Evolutionary conservation across 2,329 filamentous ascomycete genomes (phyloP).

Genomic region (Penicillium sp.): DNA sequence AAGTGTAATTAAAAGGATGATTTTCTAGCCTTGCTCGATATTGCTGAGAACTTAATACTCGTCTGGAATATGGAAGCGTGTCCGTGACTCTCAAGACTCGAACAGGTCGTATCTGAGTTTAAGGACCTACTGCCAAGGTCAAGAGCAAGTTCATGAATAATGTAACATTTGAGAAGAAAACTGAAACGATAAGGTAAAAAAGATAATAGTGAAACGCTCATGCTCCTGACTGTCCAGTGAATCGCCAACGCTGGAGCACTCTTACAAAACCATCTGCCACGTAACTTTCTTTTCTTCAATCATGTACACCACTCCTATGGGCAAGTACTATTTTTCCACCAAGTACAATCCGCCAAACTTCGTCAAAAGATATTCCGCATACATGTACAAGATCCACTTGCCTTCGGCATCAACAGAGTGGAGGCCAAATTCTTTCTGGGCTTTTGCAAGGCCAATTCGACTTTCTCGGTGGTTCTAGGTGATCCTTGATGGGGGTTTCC

Average conservation of each 20-base stretch:
- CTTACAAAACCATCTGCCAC: constrained; percentile 48
- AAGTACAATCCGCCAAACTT: constrained; percentile 44
- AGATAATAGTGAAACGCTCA: not conserved
- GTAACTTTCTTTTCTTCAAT: constrained; percentile 47
- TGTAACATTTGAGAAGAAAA: too few species aligned
- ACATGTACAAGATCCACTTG: constrained; percentile 44
- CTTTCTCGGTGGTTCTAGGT: constrained; percentile 27
- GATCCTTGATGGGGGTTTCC: constrained; percentile 23
- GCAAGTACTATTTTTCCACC: constrained; percentile 47
- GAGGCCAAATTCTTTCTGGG: constrained; percentile 3
- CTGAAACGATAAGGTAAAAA: too few species aligned
- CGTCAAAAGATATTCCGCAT: constrained; percentile 39
- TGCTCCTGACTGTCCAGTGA: not conserved
- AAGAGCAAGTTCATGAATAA: too few species aligned
- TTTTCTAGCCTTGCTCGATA: too few species aligned
- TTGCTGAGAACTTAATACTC: too few species aligned
- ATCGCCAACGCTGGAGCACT: not conserved
- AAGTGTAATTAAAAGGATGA: too few species aligned
- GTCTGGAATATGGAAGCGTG: too few species aligned
- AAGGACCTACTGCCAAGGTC: too few species aligned
- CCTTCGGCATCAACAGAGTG: constrained; percentile 13
- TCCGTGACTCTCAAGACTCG: too few species aligned
- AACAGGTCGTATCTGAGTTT: too few species aligned
- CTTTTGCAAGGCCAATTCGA: constrained; percentile 26
- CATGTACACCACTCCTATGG: constrained; percentile 45